Percentiles rank a stretch among this genome's conserved stretches.
Conservation (phyloP, 2,329 filamentous ascomycete genomes). For the Tympanopsis confertula region DNA sequence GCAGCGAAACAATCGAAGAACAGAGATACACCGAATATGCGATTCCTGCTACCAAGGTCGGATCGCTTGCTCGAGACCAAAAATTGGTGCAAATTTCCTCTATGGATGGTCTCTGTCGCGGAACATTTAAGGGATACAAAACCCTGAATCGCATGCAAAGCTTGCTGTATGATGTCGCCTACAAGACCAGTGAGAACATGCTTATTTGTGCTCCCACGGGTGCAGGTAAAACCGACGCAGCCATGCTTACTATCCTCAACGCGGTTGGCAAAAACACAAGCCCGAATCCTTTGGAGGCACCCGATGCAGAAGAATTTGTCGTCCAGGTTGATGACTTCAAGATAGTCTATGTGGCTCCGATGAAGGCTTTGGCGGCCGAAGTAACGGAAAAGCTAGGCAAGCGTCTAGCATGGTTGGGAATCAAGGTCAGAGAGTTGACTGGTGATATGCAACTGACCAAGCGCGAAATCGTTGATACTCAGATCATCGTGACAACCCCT, state of each 20-base stretch:
- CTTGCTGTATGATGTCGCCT: constrained; percentile 86
- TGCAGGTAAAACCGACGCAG: constrained; percentile 97
- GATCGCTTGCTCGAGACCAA: constrained; percentile 59
- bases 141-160: constrained; percentile 96
- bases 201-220: constrained; percentile 94
- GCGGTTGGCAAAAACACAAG: constrained; percentile 74
- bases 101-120: constrained; percentile 77
- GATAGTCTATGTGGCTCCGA: constrained; percentile 95
- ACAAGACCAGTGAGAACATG: constrained; percentile 96
- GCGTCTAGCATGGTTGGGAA: constrained; percentile 82
- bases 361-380: constrained; percentile 96
- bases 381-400: constrained; percentile 90
- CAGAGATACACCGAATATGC: constrained; percentile 81
- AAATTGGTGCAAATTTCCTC: constrained; percentile 69
- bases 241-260: constrained; percentile 91
- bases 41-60: constrained; percentile 73
- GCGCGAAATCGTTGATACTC: constrained; percentile 85
- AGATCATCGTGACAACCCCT: constrained; percentile 96
- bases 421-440: constrained; percentile 85
- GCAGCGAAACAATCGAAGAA: constrained; percentile 58
- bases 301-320: constrained; percentile 63
- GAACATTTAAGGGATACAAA: constrained; percentile 92
- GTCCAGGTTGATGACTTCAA: constrained; percentile 88
- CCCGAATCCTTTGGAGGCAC: constrained; percentile 68
- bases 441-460: constrained; percentile 99